These are phyloP conservation scores for Daldinia sp. DNA, from an alignment of 2,329 filamentous ascomycete species.

Conservation along the genomic window DNA sequence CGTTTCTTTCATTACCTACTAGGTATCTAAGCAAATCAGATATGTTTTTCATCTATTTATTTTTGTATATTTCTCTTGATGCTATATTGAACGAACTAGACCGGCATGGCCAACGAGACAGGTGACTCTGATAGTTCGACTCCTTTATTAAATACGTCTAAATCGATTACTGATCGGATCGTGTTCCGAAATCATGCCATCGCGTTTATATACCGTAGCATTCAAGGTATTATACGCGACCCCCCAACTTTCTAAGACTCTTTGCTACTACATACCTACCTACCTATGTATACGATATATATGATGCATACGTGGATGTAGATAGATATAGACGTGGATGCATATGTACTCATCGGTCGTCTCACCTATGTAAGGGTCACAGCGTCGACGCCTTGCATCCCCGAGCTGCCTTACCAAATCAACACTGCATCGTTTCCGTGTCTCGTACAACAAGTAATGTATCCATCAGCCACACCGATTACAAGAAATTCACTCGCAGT, in stretches of 20 bases:
- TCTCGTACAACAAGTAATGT: conserved; percentile 2
- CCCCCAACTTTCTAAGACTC: neutral
- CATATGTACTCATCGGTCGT: conserved; percentile 2
- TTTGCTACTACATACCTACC: no score
- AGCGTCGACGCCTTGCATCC: conserved; percentile 20
- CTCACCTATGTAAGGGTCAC: conserved; percentile 8
- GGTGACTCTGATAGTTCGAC: neutral
- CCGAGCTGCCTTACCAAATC: conserved; percentile 13
- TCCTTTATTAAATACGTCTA: neutral
- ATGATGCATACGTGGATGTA: neutral
- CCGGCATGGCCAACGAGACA: neutral
- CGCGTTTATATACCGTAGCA: neutral
- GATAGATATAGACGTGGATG: neutral
- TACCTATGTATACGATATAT: neutral
- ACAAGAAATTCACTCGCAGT: neutral
- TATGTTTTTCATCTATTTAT: conserved; percentile 24
- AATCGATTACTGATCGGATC: neutral
- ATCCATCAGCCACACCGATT: conserved; percentile 8
- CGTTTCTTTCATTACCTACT: no score
- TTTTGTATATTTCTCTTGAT: conserved; percentile 7
- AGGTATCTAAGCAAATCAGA: no score
- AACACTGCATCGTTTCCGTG: conserved; percentile 2
- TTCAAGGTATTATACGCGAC: neutral
- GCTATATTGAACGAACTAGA: conserved; percentile 1
- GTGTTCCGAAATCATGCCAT: neutral